Base-by-base conservation (phyloP, 2,329 filamentous ascomycete genomes). In the Diaporthe amygdali region DNA sequence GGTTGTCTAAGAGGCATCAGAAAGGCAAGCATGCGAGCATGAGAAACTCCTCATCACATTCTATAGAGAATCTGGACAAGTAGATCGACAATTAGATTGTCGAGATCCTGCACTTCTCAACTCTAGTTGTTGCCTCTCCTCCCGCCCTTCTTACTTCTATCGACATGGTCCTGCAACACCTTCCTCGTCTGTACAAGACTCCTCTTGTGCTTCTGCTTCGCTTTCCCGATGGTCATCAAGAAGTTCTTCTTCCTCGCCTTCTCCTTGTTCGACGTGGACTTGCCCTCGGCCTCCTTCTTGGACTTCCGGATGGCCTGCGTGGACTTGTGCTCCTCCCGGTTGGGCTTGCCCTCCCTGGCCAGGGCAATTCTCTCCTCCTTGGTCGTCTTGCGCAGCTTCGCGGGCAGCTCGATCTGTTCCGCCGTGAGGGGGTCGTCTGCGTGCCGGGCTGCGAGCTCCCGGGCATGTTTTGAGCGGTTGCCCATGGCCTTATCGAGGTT, bases 161-260 rank as follows among this genome's bases (percentile, higher is more conserved):
- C 91, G 34, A 96, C 88, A 82, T 98, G 96, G 2, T 91, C 93
- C 80, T 90, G 92, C 75, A 98, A 82, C 44, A 95, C 90, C 84
- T 92, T 94, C 78, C 90, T 90, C 74, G 94, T 95, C 83, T 98
- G 92, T 15, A 94, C 90, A 82, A 99, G 84, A 89, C 94, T 97
- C 78, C 95, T 89, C 91, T 98, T 98, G 79, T 96, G 93, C 88
- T 98, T 99, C 76, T 89, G 90, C 87, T 96, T 97, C 14, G 96
- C 96, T 87, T 99, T 98, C 71, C 96, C 94, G 72, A 99, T 84
- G 47, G 96, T 98, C 96, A 99, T 99, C 77, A 99, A 81, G 84
- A 99, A 97, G 82, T 99, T 99, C 93, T 99, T 99, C 88, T 94
- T 94, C 76, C 96, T 88, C 51, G 93, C 91, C 90, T 99, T 99